Evolutionary conservation across 768 basidiomycete genomes (phyloP), one percentile per base, ranked within the genome.

Genomic region (Udeniomyces megalosporus): DNA sequence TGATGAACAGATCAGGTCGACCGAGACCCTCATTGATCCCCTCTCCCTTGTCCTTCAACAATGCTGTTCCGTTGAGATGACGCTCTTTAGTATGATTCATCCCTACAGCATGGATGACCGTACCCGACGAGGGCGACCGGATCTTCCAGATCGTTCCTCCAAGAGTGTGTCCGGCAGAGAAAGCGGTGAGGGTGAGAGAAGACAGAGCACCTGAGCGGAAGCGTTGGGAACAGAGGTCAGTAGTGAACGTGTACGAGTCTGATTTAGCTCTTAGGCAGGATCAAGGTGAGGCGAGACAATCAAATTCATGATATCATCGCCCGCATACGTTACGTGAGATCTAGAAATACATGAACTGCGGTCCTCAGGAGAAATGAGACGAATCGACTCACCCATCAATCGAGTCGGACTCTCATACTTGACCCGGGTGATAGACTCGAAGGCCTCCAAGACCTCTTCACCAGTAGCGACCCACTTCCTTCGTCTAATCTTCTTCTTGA

Each of bases 61-160:
- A 80, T 1, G 93, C 85, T 0, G 92, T 92, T 38, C 90, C 90
- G 67, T 97, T 91, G 32, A 99, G 78, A 75, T 96, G 93, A 38
- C 92, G 82, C 71, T 99, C 95, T 58, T 82, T 81, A 80, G 89
- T 92, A 73, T 99, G 95, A 72, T 97, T 97, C 77, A 96, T 78
- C 67, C 90, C 82, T 20, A 96, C 88, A 10, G 91, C 91, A 71
- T 99, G 96, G 28, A 97, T 77, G 35, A 97, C 85, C 3, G 95
- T 96, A 3, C 92, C 93, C 12, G 88, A 88, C 0, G 91, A 90
- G 2, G 95, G 91, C 0, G 92, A 96, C n/a, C 95, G 84, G 65
- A 99, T 86, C 71, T 96, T 96, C 91, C 91, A 97, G 66, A 99
- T 86, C 5, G 92, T 89, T 48, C 93, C 95, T 64, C 95, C 95